Evolutionary conservation across 2,329 filamentous ascomycete genomes (phyloP), one percentile per base, ranked within the genome.

Genomic region (Penicillium sp.): DNA sequence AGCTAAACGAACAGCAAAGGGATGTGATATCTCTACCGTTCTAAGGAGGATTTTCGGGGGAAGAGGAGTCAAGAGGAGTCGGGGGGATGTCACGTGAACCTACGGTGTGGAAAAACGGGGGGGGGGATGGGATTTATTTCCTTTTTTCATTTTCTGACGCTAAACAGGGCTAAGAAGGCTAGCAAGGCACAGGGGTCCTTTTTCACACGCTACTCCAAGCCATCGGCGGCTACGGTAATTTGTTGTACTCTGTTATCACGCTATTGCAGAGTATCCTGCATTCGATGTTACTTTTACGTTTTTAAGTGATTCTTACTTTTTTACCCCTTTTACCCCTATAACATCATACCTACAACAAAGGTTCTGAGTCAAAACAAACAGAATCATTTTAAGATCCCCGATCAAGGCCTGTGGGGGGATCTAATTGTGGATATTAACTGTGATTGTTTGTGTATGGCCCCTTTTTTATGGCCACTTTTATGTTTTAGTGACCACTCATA

Each of bases 51-150:
- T 48, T 33, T 49, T 48, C 50, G 50, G 45, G 28, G 48, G 49
- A 31, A 49, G 51, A 51, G 60, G 55, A 53, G 54, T 50, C 50
- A 54, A 60, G 59, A 62, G 57, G 55, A 61, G 61, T 61, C 58
- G 59, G 50, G 53, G 56, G 53, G 41, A 55, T 55, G 55, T 63
- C 61, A 63, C 61, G 61, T 63, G 61, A 38, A 40, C 12, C n/a
- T 26, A 47, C 38, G 45, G 56, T 56, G 54, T 45, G 45, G 41
- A 42, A 47, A 55, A 56, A 52, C 28, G 53, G 53, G 53, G 47
- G 14, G 28, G 35, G 28, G 31, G 33, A 33, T 53, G 43, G 22
- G 33, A 44, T 50, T 51, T 55, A 35, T 40, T 51, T 51, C 38
- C 46, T 40, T 49, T 53, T 53, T 41, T 5, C 25, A 4, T 14